Base-by-base conservation (phyloP, 352 stramenopile species). In the Phytophthora sp. region DNA sequence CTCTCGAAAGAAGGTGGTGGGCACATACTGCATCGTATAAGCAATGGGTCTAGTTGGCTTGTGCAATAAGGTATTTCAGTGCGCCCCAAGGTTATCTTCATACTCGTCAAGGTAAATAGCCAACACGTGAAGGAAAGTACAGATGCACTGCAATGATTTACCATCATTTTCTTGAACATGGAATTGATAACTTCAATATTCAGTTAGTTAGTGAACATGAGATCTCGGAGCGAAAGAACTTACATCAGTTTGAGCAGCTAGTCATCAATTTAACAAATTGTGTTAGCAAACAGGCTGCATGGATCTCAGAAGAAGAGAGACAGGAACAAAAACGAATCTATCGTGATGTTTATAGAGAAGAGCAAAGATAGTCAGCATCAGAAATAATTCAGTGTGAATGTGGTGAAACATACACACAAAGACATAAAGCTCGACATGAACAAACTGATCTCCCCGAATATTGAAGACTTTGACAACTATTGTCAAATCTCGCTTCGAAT, bases 331-430 rank as follows among this genome's bases (percentile, higher is more conserved):
- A 54, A 39, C 43, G 12, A 48, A 38, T 9, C 24, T 48, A 62
- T 50, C 26, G 38, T 39, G 38, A 49, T 44, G 2, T 3, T 8
- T 7, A 50, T 24, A 12, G 21, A 43, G 15, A 51, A 7, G 20
- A 42, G 17, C 24, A 57, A 18, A 8, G 5, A 31, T 1, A 42
- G 17, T 2, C 11, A 1, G 20, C 11, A 15, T 38, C n/a, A 48
- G 15, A 54, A 53, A 17, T 41, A 43, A 15, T 50, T 43, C 4
- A 59, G 35, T 59, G 51, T 43, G 51, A 50, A 34, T 62, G 54
- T 41, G 54, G 54, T 50, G 44, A 62, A 37, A 49, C 54, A 51
- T 62, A 62, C 12, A 62, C 54, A 1, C 53, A 24, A 24, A 24
- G 41, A 41, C n/a, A n/a, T n/a, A n/a, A n/a, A n/a, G n/a, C n/a